These are phyloP conservation scores for Rhizomucor pusillus DNA, from an alignment of 371 early-diverging fungal species.

Conservation along the genomic window DNA sequence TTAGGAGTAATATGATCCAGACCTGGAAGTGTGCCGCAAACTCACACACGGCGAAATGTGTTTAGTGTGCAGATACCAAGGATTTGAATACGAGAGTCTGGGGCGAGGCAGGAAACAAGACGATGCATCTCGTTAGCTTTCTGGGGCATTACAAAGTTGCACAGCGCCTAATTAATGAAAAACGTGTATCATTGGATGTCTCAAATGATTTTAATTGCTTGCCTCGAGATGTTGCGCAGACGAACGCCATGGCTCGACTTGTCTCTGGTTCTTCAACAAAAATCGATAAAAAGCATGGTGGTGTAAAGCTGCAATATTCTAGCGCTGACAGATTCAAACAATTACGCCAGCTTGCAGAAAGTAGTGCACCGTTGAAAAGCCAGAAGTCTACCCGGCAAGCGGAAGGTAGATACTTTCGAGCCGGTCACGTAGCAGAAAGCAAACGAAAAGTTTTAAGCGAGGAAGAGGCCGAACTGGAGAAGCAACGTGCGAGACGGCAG, in stretches of 20 bases:
- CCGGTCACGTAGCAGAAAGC: conserved; percentile 22
- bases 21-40: too few species aligned
- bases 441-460: conserved; percentile 20
- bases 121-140: conserved; percentile 18
- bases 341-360: conserved; percentile 11
- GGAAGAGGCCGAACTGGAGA: conserved; percentile 20
- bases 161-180: conserved; percentile 9
- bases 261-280: not conserved
- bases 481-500: conserved; percentile 14
- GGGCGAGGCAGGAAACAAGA: conserved; percentile 17
- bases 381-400: conserved; percentile 10
- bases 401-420: conserved; percentile 16
- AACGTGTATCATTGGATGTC: conserved; percentile 8
- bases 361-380: conserved; percentile 1
- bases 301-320: conserved; percentile 4
- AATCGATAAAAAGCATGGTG: not conserved
- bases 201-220: conserved; percentile 12
- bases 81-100: conserved; percentile 11
- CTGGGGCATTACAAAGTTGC: conserved; percentile 16
- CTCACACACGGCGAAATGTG: not conserved
- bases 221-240: conserved; percentile 17
- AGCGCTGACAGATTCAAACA: conserved; percentile 13
- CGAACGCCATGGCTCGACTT: conserved; percentile 7
- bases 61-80: conserved; percentile 8
- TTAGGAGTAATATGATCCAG: not conserved